These are phyloP conservation scores for Xylariaceae sp. DNA, from an alignment of 2,329 filamentous ascomycete species.

Conservation along the genomic window DNA sequence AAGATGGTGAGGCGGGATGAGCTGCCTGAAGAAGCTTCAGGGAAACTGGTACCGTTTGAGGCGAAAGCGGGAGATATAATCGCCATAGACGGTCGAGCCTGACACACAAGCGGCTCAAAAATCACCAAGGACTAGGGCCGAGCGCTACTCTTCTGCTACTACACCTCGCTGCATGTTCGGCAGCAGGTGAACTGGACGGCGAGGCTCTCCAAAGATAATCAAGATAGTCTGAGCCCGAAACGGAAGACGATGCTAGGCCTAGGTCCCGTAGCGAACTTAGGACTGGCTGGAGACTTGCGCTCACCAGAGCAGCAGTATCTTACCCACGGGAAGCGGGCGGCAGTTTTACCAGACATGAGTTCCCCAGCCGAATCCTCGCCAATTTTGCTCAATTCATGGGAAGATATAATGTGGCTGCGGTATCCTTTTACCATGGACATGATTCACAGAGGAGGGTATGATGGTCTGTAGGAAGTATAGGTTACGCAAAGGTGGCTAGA, in stretches of 20 bases:
- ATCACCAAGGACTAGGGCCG: conserved; percentile 25
- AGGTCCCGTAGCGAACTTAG: neutral
- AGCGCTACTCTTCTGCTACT: conserved; percentile 28
- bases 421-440: too few species aligned
- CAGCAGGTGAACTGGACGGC: conserved; percentile 31
- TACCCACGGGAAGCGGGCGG: neutral
- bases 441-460: too few species aligned
- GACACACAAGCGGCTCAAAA: conserved; percentile 30
- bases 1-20: conserved; percentile 9
- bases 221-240: neutral
- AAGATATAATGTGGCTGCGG: too few species aligned
- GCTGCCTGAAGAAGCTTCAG: conserved; percentile 18
- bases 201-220: conserved; percentile 16
- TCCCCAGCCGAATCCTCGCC: too few species aligned
- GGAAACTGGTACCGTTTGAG: conserved; percentile 26
- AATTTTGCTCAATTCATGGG: too few species aligned
- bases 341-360: too few species aligned
- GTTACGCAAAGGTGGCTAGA: too few species aligned
- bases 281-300: neutral
- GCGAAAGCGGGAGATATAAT: conserved; percentile 28
- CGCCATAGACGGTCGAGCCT: conserved; percentile 28
- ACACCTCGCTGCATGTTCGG: conserved; percentile 25
- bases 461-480: too few species aligned
- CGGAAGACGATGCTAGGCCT: neutral
- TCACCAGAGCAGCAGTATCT: neutral